Evolutionary conservation across 2,329 filamentous ascomycete species (phyloP).

Genomic region (Hirsutella minnesotensis): DNA sequence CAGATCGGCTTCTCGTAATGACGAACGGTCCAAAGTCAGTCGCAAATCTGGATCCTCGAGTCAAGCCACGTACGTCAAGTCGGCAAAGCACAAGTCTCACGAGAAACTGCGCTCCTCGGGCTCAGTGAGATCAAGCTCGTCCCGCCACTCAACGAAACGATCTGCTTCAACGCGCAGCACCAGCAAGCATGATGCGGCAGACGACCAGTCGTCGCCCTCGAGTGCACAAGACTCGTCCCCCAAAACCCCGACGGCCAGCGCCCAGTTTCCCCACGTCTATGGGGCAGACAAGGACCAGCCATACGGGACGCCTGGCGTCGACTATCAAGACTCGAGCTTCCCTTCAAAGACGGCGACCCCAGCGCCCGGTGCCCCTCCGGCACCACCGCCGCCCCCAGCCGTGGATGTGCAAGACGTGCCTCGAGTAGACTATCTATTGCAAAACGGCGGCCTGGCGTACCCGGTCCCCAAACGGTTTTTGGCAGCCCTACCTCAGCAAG

Average conservation of each 20-base stretch:
- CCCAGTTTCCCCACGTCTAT: constrained; percentile 34
- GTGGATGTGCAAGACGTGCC: constrained; percentile 61
- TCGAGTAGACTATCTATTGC: constrained; percentile 81
- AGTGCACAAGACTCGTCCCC: constrained; percentile 44
- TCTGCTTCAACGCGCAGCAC: constrained; percentile 23
- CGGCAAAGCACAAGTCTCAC: constrained; percentile 20
- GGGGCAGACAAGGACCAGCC: constrained; percentile 24
- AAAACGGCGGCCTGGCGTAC: constrained; percentile 70
- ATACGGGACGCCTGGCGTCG: constrained; percentile 21
- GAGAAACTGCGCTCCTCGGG: constrained; percentile 24
- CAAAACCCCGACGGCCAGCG: constrained; percentile 45
- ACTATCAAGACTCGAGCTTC: constrained; percentile 3
- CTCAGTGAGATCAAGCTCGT: constrained; percentile 21
- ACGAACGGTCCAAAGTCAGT: constrained; percentile 40
- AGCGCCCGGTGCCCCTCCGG: constrained; percentile 28
- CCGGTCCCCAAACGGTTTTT: constrained; percentile 65
- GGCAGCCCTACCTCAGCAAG: constrained; percentile 45
- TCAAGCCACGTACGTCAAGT: constrained; percentile 41
- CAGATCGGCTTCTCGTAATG: constrained; percentile 31
- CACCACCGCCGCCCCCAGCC: constrained; percentile 61
- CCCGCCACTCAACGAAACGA: constrained; percentile 22
- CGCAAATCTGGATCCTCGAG: constrained; percentile 45
- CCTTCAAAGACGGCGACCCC: constrained; percentile 28
- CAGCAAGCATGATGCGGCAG: constrained; percentile 23
- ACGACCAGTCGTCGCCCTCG: constrained; percentile 34